Conservation (phyloP, 176 grass and related monocot genomes). For the Raddia guianensis region DNA sequence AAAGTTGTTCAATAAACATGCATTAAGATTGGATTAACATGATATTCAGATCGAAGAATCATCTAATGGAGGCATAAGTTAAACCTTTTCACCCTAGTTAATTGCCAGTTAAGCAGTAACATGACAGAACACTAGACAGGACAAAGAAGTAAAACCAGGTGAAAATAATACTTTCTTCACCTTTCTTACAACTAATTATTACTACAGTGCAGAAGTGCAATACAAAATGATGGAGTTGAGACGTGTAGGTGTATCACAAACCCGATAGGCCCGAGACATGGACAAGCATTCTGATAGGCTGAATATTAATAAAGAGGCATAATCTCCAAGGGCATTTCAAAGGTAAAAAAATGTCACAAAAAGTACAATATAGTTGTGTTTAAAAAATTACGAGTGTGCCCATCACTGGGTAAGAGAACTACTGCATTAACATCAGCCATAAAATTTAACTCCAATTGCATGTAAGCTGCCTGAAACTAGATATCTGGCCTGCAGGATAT, state of each 20-base stretch:
- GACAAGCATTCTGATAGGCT: background rate
- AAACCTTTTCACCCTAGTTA: background rate
- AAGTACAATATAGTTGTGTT: background rate
- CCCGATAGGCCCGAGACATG: background rate
- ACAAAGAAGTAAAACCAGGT: slow-evolving; percentile 6
- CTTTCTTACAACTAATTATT: background rate
- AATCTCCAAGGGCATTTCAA: background rate
- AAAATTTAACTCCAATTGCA: background rate
- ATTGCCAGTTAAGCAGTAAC: background rate
- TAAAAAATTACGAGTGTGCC: background rate
- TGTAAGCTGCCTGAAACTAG: slow-evolving; percentile 5
- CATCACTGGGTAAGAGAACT: background rate
- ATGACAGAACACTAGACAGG: background rate
- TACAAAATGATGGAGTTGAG: background rate
- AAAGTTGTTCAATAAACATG: slow-evolving; percentile 13
- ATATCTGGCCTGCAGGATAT: background rate
- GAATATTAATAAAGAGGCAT: background rate
- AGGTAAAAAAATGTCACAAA: background rate
- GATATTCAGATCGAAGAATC: too few species aligned
- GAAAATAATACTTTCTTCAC: background rate
- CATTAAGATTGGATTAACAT: too few species aligned
- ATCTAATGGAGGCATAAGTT: background rate
- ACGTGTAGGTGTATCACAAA: background rate
- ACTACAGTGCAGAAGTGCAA: background rate
- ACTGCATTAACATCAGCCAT: background rate